Evolutionary conservation across 768 basidiomycete genomes (phyloP).

Genomic region (Mycena leptocephala): DNA sequence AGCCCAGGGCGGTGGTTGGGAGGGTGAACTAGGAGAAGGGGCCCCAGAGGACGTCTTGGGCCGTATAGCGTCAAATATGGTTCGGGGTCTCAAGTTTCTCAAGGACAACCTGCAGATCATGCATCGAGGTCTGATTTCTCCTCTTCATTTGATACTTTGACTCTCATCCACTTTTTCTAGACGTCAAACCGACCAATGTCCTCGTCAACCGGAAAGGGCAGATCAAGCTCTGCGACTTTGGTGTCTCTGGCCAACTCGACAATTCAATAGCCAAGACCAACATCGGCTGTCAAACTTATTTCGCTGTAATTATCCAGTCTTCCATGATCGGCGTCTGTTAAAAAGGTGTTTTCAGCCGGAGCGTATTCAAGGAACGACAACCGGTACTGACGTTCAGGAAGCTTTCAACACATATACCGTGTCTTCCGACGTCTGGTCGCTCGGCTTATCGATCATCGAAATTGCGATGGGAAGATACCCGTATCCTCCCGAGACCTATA

Average conservation of each 20-base stretch:
- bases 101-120: conserved; percentile 94
- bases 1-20: conserved; percentile 34
- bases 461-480: conserved; percentile 93
- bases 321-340: neutral
- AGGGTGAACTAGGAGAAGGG: conserved; percentile 52
- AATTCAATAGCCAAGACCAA: conserved; percentile 97
- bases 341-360: conserved; percentile 77
- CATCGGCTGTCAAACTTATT: conserved; percentile 98
- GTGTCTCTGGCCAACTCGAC: conserved; percentile 98
- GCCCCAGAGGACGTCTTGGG: conserved; percentile 88
- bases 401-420: conserved; percentile 94
- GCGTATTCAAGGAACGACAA: conserved; percentile 85
- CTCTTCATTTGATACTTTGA: conserved; percentile 4
- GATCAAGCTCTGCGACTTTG: conserved; percentile 98
- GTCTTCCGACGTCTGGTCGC: conserved; percentile 97
- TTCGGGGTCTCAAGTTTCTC: conserved; percentile 92
- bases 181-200: conserved; percentile 96
- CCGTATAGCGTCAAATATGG: conserved; percentile 86
- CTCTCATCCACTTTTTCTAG: conserved; percentile 52
- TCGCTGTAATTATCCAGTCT: conserved; percentile 80
- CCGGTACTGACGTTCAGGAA: conserved; percentile 78
- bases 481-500: conserved; percentile 97
- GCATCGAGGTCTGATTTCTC: conserved; percentile 61
- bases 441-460: conserved; percentile 95
- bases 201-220: conserved; percentile 91